Evolutionary conservation across 169 alveolate genomes (phyloP).

Genomic region (Cryptosporidium baileyi): DNA sequence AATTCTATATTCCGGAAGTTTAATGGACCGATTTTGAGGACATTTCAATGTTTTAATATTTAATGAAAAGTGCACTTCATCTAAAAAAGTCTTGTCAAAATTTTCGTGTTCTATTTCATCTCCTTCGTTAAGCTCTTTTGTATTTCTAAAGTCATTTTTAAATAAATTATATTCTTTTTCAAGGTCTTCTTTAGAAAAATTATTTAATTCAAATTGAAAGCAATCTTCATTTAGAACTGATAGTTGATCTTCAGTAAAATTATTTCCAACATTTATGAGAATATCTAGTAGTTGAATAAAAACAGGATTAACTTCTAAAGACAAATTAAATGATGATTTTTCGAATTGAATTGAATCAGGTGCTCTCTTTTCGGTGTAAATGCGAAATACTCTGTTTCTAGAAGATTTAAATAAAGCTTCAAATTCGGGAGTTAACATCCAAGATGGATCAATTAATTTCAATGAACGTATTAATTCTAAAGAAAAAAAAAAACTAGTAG

Average conservation of each 20-base stretch:
- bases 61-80: background rate
- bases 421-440: conserved; percentile 54
- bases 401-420: conserved; percentile 52
- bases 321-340: background rate
- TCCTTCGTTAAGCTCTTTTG: background rate
- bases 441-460: conserved; percentile 30
- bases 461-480: conserved; percentile 5
- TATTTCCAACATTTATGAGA: conserved; percentile 6
- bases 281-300: conserved; percentile 35
- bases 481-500: conserved; percentile 18
- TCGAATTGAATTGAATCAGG: background rate
- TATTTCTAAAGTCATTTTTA: background rate
- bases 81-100: too few relatives aligned
- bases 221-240: background rate
- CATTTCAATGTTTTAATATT: background rate
- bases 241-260: conserved; percentile 10
- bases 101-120: background rate
- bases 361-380: background rate
- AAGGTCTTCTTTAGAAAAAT: too few relatives aligned
- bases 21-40: too few relatives aligned
- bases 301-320: conserved; percentile 51
- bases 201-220: too few relatives aligned
- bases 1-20: conserved; percentile 48
- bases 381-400: conserved; percentile 30
- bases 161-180: too few relatives aligned